These are phyloP conservation scores for Collybia nuda DNA, from an alignment of 768 basidiomycete species.

Conservation along the genomic window DNA sequence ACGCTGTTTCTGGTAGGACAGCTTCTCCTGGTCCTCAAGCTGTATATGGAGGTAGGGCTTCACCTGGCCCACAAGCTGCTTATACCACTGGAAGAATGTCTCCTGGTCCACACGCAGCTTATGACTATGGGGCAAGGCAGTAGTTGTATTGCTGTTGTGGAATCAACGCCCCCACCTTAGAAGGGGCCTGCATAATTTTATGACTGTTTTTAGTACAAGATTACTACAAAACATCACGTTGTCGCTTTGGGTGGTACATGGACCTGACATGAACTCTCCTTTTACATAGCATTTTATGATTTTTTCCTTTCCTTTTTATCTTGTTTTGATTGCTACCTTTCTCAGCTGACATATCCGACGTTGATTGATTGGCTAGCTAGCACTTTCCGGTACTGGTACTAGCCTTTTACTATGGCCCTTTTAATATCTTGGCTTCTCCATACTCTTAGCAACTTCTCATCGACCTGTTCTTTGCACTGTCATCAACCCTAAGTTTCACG, in stretches of 20 bases:
- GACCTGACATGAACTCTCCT: slow-evolving; percentile 11
- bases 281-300: slow-evolving; percentile 7
- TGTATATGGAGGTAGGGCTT: slow-evolving; percentile 30
- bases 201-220: slow-evolving; percentile 7
- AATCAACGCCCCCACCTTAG: slow-evolving; percentile 4
- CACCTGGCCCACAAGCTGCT: slow-evolving; percentile 42
- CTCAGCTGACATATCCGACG: slow-evolving; percentile 2
- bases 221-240: slow-evolving; percentile 5
- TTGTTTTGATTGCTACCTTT: slow-evolving; percentile 3
- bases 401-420: neutral
- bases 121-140: slow-evolving; percentile 15
- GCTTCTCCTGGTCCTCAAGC: slow-evolving; percentile 31
- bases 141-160: neutral
- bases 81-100: slow-evolving; percentile 35
- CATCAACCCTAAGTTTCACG: too few relatives aligned
- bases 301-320: slow-evolving; percentile 3
- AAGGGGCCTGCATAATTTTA: slow-evolving; percentile 5
- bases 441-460: neutral
- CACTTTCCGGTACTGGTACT: neutral
- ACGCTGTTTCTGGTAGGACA: slow-evolving; percentile 27
- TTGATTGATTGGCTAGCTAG: slow-evolving; percentile 2
- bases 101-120: slow-evolving; percentile 49
- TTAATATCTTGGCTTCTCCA: slow-evolving; percentile 2
- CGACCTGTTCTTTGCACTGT: too few relatives aligned
- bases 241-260: slow-evolving; percentile 9